Base-by-base conservation (phyloP, 331 rosid species). In the Acacia concinna region DNA sequence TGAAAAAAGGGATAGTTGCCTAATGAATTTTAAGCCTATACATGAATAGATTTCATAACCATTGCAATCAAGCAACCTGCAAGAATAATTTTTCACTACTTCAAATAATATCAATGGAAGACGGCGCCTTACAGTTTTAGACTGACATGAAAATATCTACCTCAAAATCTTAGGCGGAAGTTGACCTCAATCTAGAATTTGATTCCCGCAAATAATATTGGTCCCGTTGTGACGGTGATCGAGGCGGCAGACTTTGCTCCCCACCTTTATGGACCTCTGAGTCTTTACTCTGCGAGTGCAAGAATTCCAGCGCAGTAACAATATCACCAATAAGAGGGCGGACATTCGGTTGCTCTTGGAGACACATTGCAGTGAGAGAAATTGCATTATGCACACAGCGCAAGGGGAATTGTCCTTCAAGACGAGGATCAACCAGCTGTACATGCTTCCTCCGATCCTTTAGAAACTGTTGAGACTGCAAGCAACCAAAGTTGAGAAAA, bases 351-450 rank as follows among this genome's bases (percentile, higher is more conserved):
- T 93, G 88, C 80, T 91, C 91, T 81, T 84, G 97, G 14, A 93
- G 91, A 76, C 97, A 91, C 97, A 93, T 91, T 38, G 97, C 97
- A 63, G 97, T 87, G 18, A 89, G 76, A 71, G 93, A 91, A 64
- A 93, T 81, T 38, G 97, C 93, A 74, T 91, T 90, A 65, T 93
- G 94, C 82, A 93, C 83, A 76, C 87, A 85, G 15, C 94, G 97
- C 56, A 82, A 14, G 12, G 73, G 73, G 73, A 40, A 91, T 30
- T 76, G 82, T 51, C 97, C 94, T 83, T 86, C 68, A 56, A 93
- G 74, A 44, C 37, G 77, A 64, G 97, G 97, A 81, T 93, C 97
- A 30, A 82, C 88, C 81, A 95, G 66, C 9, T 86, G 93, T 71
- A 79, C 84, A 82, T 90, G 90, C 90, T 84, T 90, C 77, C 91